phyloP scores from a whole-genome alignment of 805 yeast species.

The Candida hungchunana region DNA sequence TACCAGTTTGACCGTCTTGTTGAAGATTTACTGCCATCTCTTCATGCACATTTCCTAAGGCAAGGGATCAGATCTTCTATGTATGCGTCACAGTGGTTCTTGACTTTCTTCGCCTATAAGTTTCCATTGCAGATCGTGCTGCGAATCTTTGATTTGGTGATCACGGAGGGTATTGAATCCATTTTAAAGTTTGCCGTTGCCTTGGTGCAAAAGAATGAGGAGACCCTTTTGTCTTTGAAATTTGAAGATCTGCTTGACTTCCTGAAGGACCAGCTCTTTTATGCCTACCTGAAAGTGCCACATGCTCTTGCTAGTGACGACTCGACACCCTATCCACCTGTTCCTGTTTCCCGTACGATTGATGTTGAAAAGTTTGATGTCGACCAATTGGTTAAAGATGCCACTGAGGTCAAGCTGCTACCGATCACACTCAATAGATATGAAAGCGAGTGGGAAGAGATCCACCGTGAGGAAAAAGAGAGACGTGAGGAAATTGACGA shows the following conservation, averaged over 20 bases:
- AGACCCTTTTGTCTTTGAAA: constrained; percentile 50
- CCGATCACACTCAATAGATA: constrained; percentile 73
- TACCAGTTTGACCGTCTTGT: constrained; percentile 88
- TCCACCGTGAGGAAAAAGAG: constrained; percentile 69
- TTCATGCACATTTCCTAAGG: constrained; percentile 70
- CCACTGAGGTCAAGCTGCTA: constrained; percentile 65
- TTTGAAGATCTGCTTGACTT: constrained; percentile 77
- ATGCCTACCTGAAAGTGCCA: constrained; percentile 45
- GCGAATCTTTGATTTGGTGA: constrained; percentile 80
- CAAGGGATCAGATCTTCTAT: constrained; percentile 89
- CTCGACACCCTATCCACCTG: no score
- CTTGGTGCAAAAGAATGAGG: constrained; percentile 66
- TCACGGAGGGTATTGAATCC: constrained; percentile 89
- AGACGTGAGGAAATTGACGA: constrained; percentile 65
- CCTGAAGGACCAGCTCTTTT: constrained; percentile 76
- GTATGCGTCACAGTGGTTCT: constrained; percentile 98
- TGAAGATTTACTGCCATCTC: constrained; percentile 69
- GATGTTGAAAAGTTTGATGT: constrained; percentile 47
- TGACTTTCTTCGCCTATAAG: constrained; percentile 91
- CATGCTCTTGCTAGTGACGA: neutral
- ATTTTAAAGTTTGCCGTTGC: constrained; percentile 80
- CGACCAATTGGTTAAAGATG: constrained; percentile 72
- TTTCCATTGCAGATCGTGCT: constrained; percentile 87
- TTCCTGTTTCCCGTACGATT: constrained; percentile 11
- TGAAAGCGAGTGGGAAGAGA: constrained; percentile 67